These are phyloP conservation scores for Takashimella tepidaria DNA, from an alignment of 1,284 basidiomycete genomes.

Conservation along the genomic window DNA sequence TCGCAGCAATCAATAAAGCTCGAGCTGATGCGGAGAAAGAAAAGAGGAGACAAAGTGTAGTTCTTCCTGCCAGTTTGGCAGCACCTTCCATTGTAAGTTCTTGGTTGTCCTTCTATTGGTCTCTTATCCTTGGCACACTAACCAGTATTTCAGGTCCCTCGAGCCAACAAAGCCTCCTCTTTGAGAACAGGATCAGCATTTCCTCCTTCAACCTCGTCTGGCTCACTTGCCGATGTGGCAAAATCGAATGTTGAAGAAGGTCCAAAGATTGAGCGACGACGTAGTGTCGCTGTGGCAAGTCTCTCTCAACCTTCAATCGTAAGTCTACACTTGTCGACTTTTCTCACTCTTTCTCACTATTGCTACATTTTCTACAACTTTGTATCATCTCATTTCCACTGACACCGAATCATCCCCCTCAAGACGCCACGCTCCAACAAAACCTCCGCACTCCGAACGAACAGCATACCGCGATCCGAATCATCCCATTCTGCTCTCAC, in stretches of 20 bases:
- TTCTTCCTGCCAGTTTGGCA: conserved; percentile 24
- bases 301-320: neutral
- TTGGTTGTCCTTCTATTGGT: too few relatives aligned
- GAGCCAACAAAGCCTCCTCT: neutral
- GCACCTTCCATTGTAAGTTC: conserved; percentile 22
- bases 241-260: neutral
- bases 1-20: conserved; percentile 25
- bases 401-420: conserved; percentile 1
- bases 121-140: neutral
- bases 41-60: conserved; percentile 26
- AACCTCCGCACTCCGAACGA: conserved; percentile 21
- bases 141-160: neutral
- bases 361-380: neutral
- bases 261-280: neutral
- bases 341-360: neutral
- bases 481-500: conserved; percentile 16
- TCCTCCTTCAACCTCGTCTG: neutral
- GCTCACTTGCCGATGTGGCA: neutral
- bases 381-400: neutral
- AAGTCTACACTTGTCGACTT: neutral
- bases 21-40: conserved; percentile 26
- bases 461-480: neutral
- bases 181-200: neutral
- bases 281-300: neutral
- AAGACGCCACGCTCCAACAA: conserved; percentile 24